Evolutionary conservation across 331 rosid genomes (phyloP).

Genomic region (Cydonia oblonga): DNA sequence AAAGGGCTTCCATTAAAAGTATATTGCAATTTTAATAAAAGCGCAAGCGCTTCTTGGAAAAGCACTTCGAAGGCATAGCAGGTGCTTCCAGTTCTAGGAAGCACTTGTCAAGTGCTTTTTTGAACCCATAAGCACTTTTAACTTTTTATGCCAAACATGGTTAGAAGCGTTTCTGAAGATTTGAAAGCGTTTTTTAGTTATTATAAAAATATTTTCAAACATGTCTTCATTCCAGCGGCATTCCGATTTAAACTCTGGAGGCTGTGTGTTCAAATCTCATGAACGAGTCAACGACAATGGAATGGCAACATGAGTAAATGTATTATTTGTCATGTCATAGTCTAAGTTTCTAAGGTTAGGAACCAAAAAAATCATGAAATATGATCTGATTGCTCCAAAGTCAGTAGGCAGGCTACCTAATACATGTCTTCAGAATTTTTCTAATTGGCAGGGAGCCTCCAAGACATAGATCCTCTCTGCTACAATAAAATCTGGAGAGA

Average conservation of each 20-base stretch:
- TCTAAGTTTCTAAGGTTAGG: not conserved
- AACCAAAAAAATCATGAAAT: not conserved
- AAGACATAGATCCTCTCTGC: not conserved
- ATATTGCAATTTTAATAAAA: no score
- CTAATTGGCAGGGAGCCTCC: not conserved
- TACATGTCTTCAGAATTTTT: not conserved
- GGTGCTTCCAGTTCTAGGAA: no score
- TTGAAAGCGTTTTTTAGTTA: no score
- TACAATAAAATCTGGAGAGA: not conserved
- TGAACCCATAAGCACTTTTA: not conserved
- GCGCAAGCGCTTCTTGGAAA: not conserved
- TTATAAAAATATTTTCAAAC: not conserved
- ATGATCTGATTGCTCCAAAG: not conserved
- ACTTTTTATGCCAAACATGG: not conserved
- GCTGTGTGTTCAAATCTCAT: not conserved
- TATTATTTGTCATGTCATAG: not conserved
- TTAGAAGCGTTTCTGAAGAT: not conserved
- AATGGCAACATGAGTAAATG: not conserved
- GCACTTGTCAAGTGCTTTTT: not conserved
- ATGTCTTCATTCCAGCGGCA: not conserved
- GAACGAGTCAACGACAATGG: not conserved
- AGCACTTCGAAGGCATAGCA: no score
- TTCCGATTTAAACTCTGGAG: not conserved
- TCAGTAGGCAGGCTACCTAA: constrained; percentile 44
- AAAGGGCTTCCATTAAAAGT: no score